Conservation (phyloP, 805 yeast genomes). For the Brettanomyces sp. region DNA sequence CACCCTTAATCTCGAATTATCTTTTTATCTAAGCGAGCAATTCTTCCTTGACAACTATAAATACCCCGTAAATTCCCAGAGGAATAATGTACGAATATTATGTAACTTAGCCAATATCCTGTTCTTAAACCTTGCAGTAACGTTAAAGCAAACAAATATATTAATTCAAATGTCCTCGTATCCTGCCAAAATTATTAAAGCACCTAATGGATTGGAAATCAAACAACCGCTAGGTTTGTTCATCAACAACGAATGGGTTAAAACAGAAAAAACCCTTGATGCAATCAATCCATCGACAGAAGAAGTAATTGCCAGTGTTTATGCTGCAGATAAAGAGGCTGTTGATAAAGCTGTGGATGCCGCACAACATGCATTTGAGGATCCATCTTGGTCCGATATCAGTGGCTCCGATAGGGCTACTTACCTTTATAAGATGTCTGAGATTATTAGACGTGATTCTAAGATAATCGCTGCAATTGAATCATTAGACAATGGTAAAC, state of each 20-base stretch:
- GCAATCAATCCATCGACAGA: slow-evolving; percentile 37
- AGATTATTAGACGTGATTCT: slow-evolving; percentile 39
- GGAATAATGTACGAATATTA: too few relatives aligned
- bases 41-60: too few relatives aligned
- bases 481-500: slow-evolving; percentile 51
- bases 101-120: too few relatives aligned
- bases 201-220: slow-evolving; percentile 22
- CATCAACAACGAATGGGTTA: slow-evolving; percentile 47
- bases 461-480: slow-evolving; percentile 46
- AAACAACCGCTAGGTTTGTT: slow-evolving; percentile 43
- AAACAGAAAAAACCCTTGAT: slow-evolving; percentile 16
- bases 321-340: slow-evolving; percentile 47
- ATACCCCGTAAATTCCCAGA: too few relatives aligned
- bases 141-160: too few relatives aligned
- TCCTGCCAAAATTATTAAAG: slow-evolving; percentile 17
- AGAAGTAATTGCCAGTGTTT: slow-evolving; percentile 48
- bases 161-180: slow-evolving; percentile 4
- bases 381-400: slow-evolving; percentile 34
- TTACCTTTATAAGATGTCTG: slow-evolving; percentile 41
- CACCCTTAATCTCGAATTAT: too few relatives aligned
- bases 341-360: slow-evolving; percentile 60
- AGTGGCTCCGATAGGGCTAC: slow-evolving; percentile 46
- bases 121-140: too few relatives aligned
- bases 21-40: too few relatives aligned
- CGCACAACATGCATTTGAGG: slow-evolving; percentile 51